Base-by-base conservation (phyloP, 176 grass and related monocot genomes). In the Raddia distichophylla region DNA sequence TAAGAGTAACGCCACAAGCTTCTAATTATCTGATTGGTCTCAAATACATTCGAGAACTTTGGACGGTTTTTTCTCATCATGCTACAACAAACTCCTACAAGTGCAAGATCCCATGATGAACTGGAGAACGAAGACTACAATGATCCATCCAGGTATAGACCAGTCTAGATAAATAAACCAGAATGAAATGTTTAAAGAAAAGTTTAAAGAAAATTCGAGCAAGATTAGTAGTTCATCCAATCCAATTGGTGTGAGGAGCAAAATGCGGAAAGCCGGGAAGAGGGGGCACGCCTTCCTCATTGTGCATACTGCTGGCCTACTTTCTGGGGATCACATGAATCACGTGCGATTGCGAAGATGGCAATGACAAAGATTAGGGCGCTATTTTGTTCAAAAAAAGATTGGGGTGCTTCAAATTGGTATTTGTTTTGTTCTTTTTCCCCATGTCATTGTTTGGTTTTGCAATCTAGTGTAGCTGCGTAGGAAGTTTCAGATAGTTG, bases 241-340 rank as follows among this genome's bases (percentile, higher is more conserved):
- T 19, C 34, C 58, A 43, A 52, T 27, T 50, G 33, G 2, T 27
- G 57, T 82, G 45, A 52, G n/a, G 55, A 13, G 20, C 4, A 15
- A 6, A 6, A n/a, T 15, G n/a, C 46, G 46, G 42, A 53, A 19
- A 50, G 63, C 13, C 0, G 77, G 35, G 37, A 82, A 20, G 15
- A 51, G 58, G 45, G 71, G 35, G 9, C 71, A 83, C 37, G 0
- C 19, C 81, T 55, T 83, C 67, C 35, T 6, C 40, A 32, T 13
- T 76, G 62, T 10, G 46, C 1, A 7, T 83, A 59, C 7, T 74
- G 48, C 11, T 68, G 51, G 20, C 37, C 20, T 59, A 59, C 42
- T 42, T 80, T 14, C 10, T 61, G 58, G 67, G 34, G 9, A 85
- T 50, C 20, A 60, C 5, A 3, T 62, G 37, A 49, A 76, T 75